Base-by-base conservation (phyloP, 208 protist genomes). In the Trypanosoma grayi region DNA sequence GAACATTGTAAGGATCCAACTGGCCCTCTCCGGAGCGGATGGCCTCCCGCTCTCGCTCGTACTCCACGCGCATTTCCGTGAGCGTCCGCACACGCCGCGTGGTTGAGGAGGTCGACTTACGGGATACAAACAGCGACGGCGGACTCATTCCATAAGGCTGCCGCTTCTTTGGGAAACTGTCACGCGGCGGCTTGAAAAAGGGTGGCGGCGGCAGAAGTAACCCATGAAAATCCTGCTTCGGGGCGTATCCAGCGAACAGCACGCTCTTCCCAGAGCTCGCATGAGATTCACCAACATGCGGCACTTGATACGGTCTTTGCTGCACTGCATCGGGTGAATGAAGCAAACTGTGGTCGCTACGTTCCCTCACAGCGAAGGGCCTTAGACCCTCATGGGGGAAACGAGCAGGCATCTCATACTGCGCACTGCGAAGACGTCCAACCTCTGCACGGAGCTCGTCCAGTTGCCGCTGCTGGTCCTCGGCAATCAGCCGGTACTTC, bases 381-480 rank as follows among this genome's bases (percentile, higher is more conserved):
- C 22, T 34, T 46, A 34, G 3, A 36, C 10, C 33, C 24, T 16
- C 20, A 24, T 18, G 16, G 11, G 16, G 37, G 25, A 6, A 25
- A 33, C 24, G 1, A 4, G 6, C 39, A 4, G 18, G 25, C 6
- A 8, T 46, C 18, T n/a, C 22, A 31, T n/a, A 25, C 13, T 5
- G 36, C 28, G 1, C 1, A 27, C 18, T 31, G 18, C 57, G 45
- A 31, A 62, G 43, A 28, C 57, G 41, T 2, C 53, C 30, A 57
- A 56, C 2, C 10, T 47, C 60, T 13, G 45, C 20, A 7, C 57
- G 45, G n/a, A 66, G 45, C 37, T 40, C 60, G 16, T 27, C 5
- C 10, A 66, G 22, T 33, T 66, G 30, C 36, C 36, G 45, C 34
- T 66, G 60, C 34, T 66, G 60, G 8, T 57, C 60, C n/a, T 58